phyloP scores from a whole-genome alignment of 2,329 filamentous ascomycete species.

The Calonectria pteridis region DNA sequence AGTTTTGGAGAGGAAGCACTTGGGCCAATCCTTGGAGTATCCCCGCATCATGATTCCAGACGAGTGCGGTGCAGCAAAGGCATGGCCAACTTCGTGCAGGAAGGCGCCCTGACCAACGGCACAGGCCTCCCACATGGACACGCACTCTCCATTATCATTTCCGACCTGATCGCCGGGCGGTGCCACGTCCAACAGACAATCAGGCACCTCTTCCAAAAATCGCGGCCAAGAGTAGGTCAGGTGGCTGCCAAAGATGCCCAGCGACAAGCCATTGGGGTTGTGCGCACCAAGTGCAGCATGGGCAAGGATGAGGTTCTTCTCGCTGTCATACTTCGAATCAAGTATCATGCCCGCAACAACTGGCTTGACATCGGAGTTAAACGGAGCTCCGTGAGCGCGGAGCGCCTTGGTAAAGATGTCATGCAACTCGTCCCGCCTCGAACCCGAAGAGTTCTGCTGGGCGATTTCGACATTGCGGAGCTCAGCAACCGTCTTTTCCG shows the following conservation, averaged over 20 bases:
- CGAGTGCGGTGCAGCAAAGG: constrained; percentile 78
- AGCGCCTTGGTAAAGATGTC: constrained; percentile 55
- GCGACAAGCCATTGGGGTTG: constrained; percentile 68
- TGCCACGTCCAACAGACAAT: constrained; percentile 59
- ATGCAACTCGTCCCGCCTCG: constrained; percentile 67
- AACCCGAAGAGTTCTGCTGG: constrained; percentile 71
- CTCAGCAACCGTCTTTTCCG: constrained; percentile 75
- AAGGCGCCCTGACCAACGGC: constrained; percentile 75
- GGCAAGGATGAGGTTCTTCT: constrained; percentile 69
- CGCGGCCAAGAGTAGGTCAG: constrained; percentile 78
- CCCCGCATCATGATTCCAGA: constrained; percentile 72
- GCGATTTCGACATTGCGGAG: constrained; percentile 73
- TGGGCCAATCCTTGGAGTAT: constrained; percentile 57
- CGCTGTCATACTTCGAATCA: constrained; percentile 75
- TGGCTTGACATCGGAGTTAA: constrained; percentile 57
- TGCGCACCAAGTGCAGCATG: constrained; percentile 73
- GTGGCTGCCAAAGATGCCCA: constrained; percentile 80
- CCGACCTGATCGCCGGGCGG: constrained; percentile 53
- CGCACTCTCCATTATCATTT: constrained; percentile 57
- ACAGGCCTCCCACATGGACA: constrained; percentile 59
- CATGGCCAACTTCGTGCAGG: constrained; percentile 77
- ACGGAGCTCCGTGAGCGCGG: constrained; percentile 56
- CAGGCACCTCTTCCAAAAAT: constrained; percentile 73
- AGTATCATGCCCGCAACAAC: constrained; percentile 79
- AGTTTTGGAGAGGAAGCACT: constrained; percentile 54